Base-by-base conservation (phyloP, 2,329 filamentous ascomycete genomes). In the Aspergillus thermomutatus region DNA sequence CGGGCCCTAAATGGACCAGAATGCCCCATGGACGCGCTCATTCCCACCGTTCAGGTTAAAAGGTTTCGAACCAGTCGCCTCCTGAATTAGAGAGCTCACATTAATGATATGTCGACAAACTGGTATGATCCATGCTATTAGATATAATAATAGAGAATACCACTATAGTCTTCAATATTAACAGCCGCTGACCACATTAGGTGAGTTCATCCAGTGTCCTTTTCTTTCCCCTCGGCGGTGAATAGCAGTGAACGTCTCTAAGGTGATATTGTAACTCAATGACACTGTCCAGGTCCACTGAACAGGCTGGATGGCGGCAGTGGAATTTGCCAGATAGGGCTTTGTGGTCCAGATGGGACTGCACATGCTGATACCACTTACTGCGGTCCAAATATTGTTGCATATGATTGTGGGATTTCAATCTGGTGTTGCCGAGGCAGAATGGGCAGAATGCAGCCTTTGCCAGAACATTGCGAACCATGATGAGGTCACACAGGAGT, bases 401-500 rank as follows among this genome's bases (percentile, higher is more conserved):
- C 49, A 50, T 50, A 26, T 27, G 27, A 21, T 11, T 50, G n/a
- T 26, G 49, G 34, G 49, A 27, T 50, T 50, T 50, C 27, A 50
- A 50, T 4, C 25, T 49, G 40, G 45, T 48, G 14, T 50, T 25
- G 26, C 54, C 57, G 17, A 56, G 51, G 48, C 48, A 59, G 50
- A 59, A 59, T 26, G 47, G 57, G 47, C 31, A 59, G 31, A 52
- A 52, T 34, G 54, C 57, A 40, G 19, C 50, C 43, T 59, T 59
- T 50, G 55, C 53, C 3, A 54, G 54, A 21, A 31, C 51, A 51
- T 59, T 59, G 31, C 54, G 50, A 55, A 59, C 56, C 21, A 40
- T 54, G 4, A 59, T 51, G 11, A 55, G 57, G 37, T 59, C 48
- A 23, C 48, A 59, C 37, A 47, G 47, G 21, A 59, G 53, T 10